Conservation (phyloP, 1,284 basidiomycete genomes). For the Laetiporus sulphureus region DNA sequence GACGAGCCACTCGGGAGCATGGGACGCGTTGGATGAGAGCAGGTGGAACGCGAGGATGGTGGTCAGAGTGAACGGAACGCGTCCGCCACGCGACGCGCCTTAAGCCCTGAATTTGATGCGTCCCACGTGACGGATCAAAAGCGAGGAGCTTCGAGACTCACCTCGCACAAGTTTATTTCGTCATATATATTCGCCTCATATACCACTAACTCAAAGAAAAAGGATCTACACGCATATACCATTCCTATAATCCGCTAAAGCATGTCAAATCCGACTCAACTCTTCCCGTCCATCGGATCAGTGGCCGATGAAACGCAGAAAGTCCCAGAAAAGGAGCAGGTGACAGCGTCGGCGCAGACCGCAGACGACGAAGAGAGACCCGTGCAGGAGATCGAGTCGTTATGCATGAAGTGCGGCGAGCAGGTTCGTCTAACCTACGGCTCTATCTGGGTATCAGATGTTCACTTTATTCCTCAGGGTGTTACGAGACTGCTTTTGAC, state of each 20-base stretch:
- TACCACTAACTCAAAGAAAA: no score
- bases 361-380: constrained; percentile 56
- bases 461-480: constrained; percentile 48
- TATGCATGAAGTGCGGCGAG: constrained; percentile 93
- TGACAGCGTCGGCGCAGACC: constrained; percentile 25
- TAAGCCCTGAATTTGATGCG: no score
- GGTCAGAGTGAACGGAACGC: no score
- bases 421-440: constrained; percentile 71
- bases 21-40: no score
- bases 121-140: no score
- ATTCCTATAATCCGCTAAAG: neutral
- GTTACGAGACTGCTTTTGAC: constrained; percentile 90
- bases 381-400: constrained; percentile 80
- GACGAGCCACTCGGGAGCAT: constrained; percentile 18
- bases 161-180: no score
- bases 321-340: constrained; percentile 20
- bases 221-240: neutral
- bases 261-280: constrained; percentile 19
- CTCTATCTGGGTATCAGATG: constrained; percentile 1
- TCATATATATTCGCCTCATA: no score
- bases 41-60: no score
- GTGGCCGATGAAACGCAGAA: constrained; percentile 35
- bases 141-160: no score
- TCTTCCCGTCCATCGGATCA: constrained; percentile 44
- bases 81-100: no score